Conservation (phyloP, 139 green algal species). For the Spirogloea muscicola region DNA sequence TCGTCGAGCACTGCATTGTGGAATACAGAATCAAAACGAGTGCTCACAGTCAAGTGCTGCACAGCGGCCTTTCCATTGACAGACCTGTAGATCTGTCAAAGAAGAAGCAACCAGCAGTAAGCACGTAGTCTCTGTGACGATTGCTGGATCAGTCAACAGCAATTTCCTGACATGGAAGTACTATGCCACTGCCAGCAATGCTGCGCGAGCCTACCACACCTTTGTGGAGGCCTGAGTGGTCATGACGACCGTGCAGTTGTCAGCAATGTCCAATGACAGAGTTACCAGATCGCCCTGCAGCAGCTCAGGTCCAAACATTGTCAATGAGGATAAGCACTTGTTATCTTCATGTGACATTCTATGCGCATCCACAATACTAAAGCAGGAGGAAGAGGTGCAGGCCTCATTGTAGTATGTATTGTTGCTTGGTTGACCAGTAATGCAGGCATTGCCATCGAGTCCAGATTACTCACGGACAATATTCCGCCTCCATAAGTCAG, state of each 20-base stretch:
- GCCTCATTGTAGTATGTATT: too few relatives aligned
- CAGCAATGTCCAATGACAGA: slow-evolving; percentile 10
- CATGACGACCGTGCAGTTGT: slow-evolving; percentile 25
- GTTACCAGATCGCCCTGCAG: slow-evolving; percentile 40
- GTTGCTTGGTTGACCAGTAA: too few relatives aligned
- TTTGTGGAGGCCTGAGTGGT: slow-evolving; percentile 51
- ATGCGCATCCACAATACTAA: too few relatives aligned
- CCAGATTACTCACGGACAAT: too few relatives aligned
- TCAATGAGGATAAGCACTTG: too few relatives aligned
- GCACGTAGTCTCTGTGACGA: not conserved
- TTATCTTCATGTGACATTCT: too few relatives aligned
- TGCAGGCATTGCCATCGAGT: too few relatives aligned
- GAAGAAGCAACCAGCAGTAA: not conserved
- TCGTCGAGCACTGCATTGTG: not conserved
- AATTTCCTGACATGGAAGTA: not conserved
- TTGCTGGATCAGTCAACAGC: not conserved
- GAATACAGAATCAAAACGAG: not conserved
- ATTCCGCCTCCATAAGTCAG: slow-evolving; percentile 50
- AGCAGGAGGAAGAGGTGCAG: too few relatives aligned
- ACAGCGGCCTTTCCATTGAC: not conserved
- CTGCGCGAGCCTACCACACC: slow-evolving; percentile 10
- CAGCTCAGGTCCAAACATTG: too few relatives aligned
- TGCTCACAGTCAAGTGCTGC: too few relatives aligned
- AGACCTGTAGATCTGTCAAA: not conserved
- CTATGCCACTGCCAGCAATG: not conserved